phyloP scores from a whole-genome alignment of 768 basidiomycete genomes.

The Lentinula raphanica region DNA sequence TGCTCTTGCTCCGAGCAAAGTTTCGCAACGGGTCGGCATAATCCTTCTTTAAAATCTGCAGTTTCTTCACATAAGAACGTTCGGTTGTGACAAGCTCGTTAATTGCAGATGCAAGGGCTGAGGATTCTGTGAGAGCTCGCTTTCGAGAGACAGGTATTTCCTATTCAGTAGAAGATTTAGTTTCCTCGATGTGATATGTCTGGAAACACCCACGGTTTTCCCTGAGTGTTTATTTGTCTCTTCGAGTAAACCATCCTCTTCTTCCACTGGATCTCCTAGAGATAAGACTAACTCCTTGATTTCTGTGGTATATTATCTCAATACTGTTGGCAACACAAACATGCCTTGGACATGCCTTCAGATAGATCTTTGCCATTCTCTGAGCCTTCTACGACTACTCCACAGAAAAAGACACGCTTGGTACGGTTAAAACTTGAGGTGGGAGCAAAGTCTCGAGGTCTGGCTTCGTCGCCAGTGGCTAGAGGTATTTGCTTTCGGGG shows the following conservation, averaged over 20 bases:
- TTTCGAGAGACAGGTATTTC: conserved; percentile 41
- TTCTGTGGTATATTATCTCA: conserved; percentile 38
- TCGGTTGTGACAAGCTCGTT: conserved; percentile 89
- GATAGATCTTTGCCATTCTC: conserved; percentile 64
- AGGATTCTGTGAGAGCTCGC: conserved; percentile 58
- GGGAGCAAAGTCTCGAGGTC: conserved; percentile 31
- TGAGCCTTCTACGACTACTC: conserved; percentile 83
- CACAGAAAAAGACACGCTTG: conserved; percentile 83
- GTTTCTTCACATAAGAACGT: conserved; percentile 78
- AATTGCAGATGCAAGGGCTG: conserved; percentile 67
- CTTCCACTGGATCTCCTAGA: conserved; percentile 60
- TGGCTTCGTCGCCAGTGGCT: conserved; percentile 59
- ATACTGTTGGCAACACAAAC: neutral
- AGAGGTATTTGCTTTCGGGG: conserved; percentile 73
- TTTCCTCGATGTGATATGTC: neutral
- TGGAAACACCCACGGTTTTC: conserved; percentile 36
- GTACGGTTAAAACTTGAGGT: conserved; percentile 45
- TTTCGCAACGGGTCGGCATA: conserved; percentile 89
- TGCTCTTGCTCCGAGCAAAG: conserved; percentile 80
- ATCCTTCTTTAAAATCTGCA: conserved; percentile 76
- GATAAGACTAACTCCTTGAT: conserved; percentile 76
- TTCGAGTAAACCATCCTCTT: conserved; percentile 43
- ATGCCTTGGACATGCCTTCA: conserved; percentile 43
- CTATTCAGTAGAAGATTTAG: conserved; percentile 20
- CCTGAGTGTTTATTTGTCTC: conserved; percentile 31